Evolutionary conservation across 306 rosid genomes (phyloP).

Genomic region (Cicer cuneatum): DNA sequence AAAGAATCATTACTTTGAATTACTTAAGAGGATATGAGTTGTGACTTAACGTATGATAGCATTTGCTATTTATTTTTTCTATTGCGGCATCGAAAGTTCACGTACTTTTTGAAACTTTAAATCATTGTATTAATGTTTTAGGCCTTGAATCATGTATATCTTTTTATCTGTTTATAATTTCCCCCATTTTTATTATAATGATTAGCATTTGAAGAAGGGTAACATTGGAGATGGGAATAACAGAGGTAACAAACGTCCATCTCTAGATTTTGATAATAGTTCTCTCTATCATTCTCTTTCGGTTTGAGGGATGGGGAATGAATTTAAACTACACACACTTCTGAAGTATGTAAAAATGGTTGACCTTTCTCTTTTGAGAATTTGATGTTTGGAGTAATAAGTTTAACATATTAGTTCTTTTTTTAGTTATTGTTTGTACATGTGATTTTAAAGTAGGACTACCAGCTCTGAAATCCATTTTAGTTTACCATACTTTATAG

Average conservation of each 20-base stretch:
- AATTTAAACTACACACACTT: conserved; percentile 9
- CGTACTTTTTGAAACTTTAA: background rate
- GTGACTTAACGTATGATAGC: conserved; percentile 4
- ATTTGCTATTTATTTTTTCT: background rate
- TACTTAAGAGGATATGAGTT: background rate
- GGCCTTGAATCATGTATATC: conserved; percentile 5
- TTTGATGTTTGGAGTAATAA: conserved; percentile 26
- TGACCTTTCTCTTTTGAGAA: background rate
- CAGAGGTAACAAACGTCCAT: conserved; percentile 35
- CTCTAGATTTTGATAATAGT: conserved; percentile 13
- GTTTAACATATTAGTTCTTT: background rate
- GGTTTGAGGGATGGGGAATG: background rate
- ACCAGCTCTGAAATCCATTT: conserved; percentile 23
- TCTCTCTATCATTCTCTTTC: conserved; percentile 14
- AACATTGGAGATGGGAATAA: conserved; percentile 29
- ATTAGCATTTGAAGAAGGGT: conserved; percentile 33
- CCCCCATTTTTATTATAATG: background rate
- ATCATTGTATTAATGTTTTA: conserved; percentile 16
- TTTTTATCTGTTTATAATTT: background rate
- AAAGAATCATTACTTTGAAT: background rate
- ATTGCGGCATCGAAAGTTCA: conserved; percentile 6
- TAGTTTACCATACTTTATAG: conserved; percentile 6
- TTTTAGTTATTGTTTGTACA: conserved; percentile 12
- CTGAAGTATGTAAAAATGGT: conserved; percentile 1
- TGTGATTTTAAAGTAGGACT: conserved; percentile 14